Base-by-base conservation (phyloP, 106 monocot genomes). In the Allium fistulosum region DNA sequence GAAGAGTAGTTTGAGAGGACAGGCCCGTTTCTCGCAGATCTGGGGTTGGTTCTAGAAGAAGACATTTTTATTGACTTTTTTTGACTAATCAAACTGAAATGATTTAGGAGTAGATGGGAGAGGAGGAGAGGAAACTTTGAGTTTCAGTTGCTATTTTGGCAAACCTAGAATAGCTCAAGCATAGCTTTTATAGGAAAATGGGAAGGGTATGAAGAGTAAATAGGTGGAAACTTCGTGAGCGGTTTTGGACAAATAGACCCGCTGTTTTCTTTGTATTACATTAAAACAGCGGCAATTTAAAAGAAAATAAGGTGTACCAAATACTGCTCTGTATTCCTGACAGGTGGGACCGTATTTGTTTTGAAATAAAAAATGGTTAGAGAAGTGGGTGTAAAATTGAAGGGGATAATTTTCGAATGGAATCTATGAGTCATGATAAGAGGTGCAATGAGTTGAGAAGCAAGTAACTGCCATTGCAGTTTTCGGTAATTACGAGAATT, bases 1-100 rank as follows among this genome's bases (percentile, higher is more conserved):
- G 37, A 56, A 68, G 26, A 45, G 9, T 73, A 63, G 27, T 13
- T 50, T 7, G 72, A 76, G 67, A 80, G 70, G 11, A 80, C 78
- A 18, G 76, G 71, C 2, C 64, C 72, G 2, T 74, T 62, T 9
- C 81, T 77, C 5, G 37, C 37, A 9, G 91, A 82, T 53, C 87
- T 63, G 37, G 37, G 37, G 5, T 37, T 37, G 8, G 55, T 63
- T 56, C 55, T 68, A 15, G 68, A 68, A 6, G 74, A 66, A 49
- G 77, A 61, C 77, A 63, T 66, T 26, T 10, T 28, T 53, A n/a
- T 37, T 37, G 5, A 37, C 37, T 37, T 37, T 37, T 37, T 37
- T 37, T 2, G 37, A 37, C 37, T 37, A 37, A 37, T 37, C 37
- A 37, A 5, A 37, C 5, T 22, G 22, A 37, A 5, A 0, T 37